Evolutionary conservation across 2,329 filamentous ascomycete species (phyloP).

Genomic region (Cladosporium sp.): DNA sequence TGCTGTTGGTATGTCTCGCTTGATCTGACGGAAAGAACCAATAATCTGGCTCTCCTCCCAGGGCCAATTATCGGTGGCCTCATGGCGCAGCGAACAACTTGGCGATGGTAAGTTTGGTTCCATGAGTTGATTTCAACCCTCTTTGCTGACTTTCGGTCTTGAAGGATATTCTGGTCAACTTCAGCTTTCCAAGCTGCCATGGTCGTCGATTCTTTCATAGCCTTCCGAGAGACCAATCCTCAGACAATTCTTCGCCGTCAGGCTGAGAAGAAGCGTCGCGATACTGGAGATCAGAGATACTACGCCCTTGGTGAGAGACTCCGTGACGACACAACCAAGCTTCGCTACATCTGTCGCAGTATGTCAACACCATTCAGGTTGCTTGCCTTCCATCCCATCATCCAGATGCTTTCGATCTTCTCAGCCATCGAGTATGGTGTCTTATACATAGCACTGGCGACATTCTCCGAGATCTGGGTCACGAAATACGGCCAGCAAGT

Average conservation of each 20-base stretch:
- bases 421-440: constrained; percentile 36
- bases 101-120: constrained; percentile 57
- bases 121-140: not conserved
- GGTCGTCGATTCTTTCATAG: constrained; percentile 57
- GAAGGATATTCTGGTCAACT: constrained; percentile 59
- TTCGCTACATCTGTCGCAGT: constrained; percentile 26
- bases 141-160: not conserved
- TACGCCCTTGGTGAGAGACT: constrained; percentile 58
- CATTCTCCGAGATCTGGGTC: constrained; percentile 31
- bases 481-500: constrained; percentile 23
- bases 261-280: constrained; percentile 26
- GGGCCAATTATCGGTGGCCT: constrained; percentile 64
- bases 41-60: constrained; percentile 28
- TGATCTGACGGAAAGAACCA: no score
- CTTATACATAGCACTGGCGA: constrained; percentile 35
- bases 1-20: constrained; percentile 31
- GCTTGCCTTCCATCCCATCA: constrained; percentile 34
- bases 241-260: constrained; percentile 55
- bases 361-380: constrained; percentile 33
- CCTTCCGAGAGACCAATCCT: constrained; percentile 62
- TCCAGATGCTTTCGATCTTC: constrained; percentile 33
- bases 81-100: constrained; percentile 59
- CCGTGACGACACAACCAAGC: constrained; percentile 44
- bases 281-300: constrained; percentile 52
- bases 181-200: constrained; percentile 59